Base-by-base conservation (phyloP, 345 rosid species). In the Populus tremula region DNA sequence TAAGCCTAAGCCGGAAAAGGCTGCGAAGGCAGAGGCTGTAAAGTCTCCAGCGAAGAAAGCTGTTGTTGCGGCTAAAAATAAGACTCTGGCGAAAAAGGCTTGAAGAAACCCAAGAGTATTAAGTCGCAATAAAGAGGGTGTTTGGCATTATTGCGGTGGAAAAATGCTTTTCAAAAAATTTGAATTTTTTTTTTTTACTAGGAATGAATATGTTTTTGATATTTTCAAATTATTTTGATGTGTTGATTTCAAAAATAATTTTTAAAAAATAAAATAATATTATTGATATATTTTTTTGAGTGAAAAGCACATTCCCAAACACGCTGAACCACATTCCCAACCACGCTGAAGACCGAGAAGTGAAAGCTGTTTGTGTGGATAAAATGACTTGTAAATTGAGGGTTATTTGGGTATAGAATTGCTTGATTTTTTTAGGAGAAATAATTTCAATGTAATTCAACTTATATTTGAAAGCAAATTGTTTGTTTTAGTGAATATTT, bases 41-140 rank as follows among this genome's bases (percentile, higher is more conserved):
- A 73, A 74, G 21, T 66, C 71, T 6, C 25, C 61, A 1, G 61
- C 33, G 20, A 65, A 62, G 72, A 78, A 65, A 5, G 54, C 39
- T 4, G 76, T 27, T 27, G 72, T 64, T 31, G 27, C 74, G 4
- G 49, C 35, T 0, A 56, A 41, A 38, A 74, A 69, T 71, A 75
- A 70, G 78, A 72, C 70, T 2, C 78, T 67, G 8, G 71, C 56
- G 14, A 74, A 59, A 25, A 59, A 63, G 35, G 78, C 2, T 65
- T 23, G 2, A 79, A 79, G 71, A 76, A 76, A 49, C 67, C 78
- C 1, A 79, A 74, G 47, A 79, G 50, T 6, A 70, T 74, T 0
- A 79, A 79, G 36, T 73, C 82, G 1, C 27, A 27, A 1, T 27
- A 27, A 27, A 27, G 27, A 27, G 27, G 27, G 1, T 27, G 27